phyloP scores from a whole-genome alignment of 208 protist genomes.

The Leishmania arabica region DNA sequence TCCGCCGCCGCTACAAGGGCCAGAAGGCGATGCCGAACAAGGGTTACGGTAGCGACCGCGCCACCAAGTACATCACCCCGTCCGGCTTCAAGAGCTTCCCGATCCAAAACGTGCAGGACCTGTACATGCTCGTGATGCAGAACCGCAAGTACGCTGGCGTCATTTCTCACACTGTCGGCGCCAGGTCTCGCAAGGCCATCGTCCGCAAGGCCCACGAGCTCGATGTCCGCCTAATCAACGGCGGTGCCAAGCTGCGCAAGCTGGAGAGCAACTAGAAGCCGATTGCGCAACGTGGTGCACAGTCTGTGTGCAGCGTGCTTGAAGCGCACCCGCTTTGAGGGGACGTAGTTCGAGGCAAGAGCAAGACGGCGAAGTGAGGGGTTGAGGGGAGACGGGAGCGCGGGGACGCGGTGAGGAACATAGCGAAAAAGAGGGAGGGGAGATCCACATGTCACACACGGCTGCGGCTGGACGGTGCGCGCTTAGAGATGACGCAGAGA shows the following conservation, averaged over 20 bases:
- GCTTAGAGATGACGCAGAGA: not conserved
- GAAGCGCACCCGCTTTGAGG: not conserved
- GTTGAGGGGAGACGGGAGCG: not conserved
- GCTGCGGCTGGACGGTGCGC: not conserved
- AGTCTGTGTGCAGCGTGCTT: conserved; percentile 4
- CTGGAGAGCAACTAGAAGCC: conserved; percentile 71
- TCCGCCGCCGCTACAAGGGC: conserved; percentile 98
- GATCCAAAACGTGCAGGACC: conserved; percentile 95
- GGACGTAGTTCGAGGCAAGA: not conserved
- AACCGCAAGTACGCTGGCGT: conserved; percentile 99
- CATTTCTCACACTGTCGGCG: conserved; percentile 96
- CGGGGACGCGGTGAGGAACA: not conserved
- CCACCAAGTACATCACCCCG: conserved; percentile 96
- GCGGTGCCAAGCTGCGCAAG: conserved; percentile 93
- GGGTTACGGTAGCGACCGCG: conserved; percentile 98
- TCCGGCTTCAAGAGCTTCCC: conserved; percentile 98
- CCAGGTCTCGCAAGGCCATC: conserved; percentile 96
- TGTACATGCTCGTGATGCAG: conserved; percentile 99
- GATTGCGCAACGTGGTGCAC: not conserved
- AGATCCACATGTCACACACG: not conserved
- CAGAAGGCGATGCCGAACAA: conserved; percentile 97
- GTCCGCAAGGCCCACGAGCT: conserved; percentile 98
- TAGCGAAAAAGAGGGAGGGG: not conserved
- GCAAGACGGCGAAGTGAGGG: not conserved
- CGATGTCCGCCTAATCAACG: conserved; percentile 98